Base-by-base conservation (phyloP, 805 yeast species). In the Candida quercuum region DNA sequence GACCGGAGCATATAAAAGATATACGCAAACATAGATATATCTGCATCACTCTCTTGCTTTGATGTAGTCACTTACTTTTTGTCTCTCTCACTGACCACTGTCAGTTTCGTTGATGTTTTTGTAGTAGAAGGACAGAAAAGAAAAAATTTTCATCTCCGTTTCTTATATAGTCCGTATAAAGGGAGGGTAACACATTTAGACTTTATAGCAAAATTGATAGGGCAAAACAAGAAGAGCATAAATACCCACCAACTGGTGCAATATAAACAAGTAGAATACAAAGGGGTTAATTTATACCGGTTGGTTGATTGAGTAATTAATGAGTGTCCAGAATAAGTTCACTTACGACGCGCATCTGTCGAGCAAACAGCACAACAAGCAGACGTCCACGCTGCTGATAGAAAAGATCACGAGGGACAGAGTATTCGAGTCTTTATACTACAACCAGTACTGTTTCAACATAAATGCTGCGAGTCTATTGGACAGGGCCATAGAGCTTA, bases 341-440 rank as follows among this genome's bases (percentile, higher is more conserved):
- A 38, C 38, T 28, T 43, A 39, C 5, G 52, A 52, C 24, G 38
- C 56, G 28, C 46, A 48, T 19, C 39, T 52, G 5, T 43, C 52
- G 3, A 20, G 35, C 10, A 32, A 36, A 25, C 34, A 36, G 11
- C 48, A 64, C 18, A 73, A 71, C 37, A 74, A 74, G 3, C 55
- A 66, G 8, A 72, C 72, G 46, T 71, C 78, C 3, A 69, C 70
- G 3, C 48, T 63, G n/a, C 54, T 75, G n/a, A 54, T 78, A 4
- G 84, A 77, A 43, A 77, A 76, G 51, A 76, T 80, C 43, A 60
- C 72, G 6, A 54, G 81, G 35, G 84, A 78, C 45, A 59, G 75
- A 17, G 74, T 79, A 1, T 61, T 67, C 27, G 83, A 76, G 41
- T 67, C 78, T 1, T 46, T 72, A 3, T 79, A 75, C 52, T 80